These are phyloP conservation scores for Canna indica DNA, from an alignment of 176 grass and related monocot genomes.

Conservation along the genomic window DNA sequence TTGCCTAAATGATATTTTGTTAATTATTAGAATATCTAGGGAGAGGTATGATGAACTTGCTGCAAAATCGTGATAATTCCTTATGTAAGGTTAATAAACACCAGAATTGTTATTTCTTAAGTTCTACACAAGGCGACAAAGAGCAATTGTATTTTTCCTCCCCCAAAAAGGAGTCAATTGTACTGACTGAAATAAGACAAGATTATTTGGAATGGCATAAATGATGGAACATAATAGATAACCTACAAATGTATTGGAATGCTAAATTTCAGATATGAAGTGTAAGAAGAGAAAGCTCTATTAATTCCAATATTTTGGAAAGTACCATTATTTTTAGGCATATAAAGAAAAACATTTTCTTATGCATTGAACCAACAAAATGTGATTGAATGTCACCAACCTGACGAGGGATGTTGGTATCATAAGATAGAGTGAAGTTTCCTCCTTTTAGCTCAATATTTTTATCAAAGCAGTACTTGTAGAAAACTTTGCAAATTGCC, in stretches of 20 bases:
- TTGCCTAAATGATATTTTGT: too few relatives aligned
- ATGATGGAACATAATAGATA: not conserved
- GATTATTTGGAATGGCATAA: not conserved
- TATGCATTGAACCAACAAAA: not conserved
- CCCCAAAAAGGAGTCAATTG: too few relatives aligned
- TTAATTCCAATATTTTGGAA: not conserved
- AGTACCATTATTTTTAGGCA: not conserved
- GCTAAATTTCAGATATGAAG: not conserved
- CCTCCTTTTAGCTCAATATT: conserved; percentile 41
- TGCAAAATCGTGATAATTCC: too few relatives aligned
- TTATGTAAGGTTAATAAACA: too few relatives aligned
- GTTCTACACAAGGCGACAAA: too few relatives aligned
- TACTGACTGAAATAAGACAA: too few relatives aligned
- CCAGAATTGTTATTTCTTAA: too few relatives aligned
- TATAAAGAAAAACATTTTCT: not conserved
- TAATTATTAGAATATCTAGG: too few relatives aligned
- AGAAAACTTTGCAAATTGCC: conserved; percentile 74
- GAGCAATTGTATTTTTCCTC: too few relatives aligned
- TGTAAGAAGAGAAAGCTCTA: too few relatives aligned
- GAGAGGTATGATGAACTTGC: too few relatives aligned
- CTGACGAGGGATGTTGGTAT: conserved; percentile 90
- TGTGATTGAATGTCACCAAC: conserved; percentile 10
- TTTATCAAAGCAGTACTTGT: conserved; percentile 37
- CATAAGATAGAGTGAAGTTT: conserved; percentile 79
- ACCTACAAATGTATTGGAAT: not conserved